These are phyloP conservation scores for Fusarium tupiense DNA, from an alignment of 2,329 filamentous ascomycete species.

Conservation along the genomic window DNA sequence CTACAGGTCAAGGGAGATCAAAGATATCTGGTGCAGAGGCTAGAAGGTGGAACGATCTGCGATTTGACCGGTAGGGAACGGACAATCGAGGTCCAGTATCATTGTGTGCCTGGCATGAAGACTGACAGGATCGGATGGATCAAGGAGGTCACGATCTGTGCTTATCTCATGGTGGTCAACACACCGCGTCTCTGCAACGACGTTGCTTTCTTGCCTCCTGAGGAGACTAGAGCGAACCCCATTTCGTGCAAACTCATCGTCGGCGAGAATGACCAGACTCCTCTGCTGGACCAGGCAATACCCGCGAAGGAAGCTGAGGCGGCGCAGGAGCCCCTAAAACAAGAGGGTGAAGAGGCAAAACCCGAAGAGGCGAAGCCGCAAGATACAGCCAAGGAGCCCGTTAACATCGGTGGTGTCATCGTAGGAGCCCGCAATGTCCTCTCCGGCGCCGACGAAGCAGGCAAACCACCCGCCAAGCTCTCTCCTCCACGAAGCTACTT, in stretches of 20 bases:
- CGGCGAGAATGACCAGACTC: conserved; percentile 54
- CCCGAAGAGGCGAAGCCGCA: background rate
- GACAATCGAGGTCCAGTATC: conserved; percentile 84
- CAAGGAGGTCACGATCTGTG: conserved; percentile 90
- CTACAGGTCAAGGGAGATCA: conserved; percentile 85
- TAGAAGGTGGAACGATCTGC: conserved; percentile 83
- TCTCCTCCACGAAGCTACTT: conserved; percentile 56
- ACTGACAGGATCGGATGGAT: conserved; percentile 87
- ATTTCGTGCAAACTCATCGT: conserved; percentile 82
- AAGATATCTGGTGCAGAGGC: conserved; percentile 84
- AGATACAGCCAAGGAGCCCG: conserved; percentile 49
- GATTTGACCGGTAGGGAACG: conserved; percentile 85
- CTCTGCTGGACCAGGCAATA: conserved; percentile 44
- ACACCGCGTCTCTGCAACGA: conserved; percentile 90
- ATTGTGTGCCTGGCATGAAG: conserved; percentile 79
- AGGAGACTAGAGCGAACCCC: conserved; percentile 77
- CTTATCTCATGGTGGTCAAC: conserved; percentile 92
- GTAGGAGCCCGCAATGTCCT: conserved; percentile 63
- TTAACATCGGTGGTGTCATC: conserved; percentile 63
- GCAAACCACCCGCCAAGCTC: conserved; percentile 58
- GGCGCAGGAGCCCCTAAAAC: conserved; percentile 16
- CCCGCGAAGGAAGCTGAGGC: conserved; percentile 44
- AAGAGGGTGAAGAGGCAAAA: conserved; percentile 10
- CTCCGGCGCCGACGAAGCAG: conserved; percentile 57
- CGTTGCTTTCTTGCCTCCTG: conserved; percentile 83